Conservation (phyloP, 2,329 filamentous ascomycete genomes). For the Fusarium falciforme region DNA sequence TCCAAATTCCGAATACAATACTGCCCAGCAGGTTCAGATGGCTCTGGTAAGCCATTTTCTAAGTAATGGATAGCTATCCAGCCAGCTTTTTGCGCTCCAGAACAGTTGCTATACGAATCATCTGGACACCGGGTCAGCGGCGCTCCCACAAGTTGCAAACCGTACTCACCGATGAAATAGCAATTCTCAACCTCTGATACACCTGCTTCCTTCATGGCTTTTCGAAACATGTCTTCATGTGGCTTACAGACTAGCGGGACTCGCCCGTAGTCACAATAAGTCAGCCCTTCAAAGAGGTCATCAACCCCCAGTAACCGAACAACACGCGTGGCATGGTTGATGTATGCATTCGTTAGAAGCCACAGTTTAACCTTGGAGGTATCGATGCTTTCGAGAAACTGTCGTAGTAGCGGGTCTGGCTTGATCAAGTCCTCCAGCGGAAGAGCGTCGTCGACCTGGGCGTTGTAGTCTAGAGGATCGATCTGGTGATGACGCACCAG, state of each 20-base stretch:
- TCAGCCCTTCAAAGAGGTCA: slow-evolving; percentile 93
- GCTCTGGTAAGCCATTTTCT: slow-evolving; percentile 76
- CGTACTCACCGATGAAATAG: slow-evolving; percentile 86
- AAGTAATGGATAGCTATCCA: slow-evolving; percentile 90
- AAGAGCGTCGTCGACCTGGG: slow-evolving; percentile 94
- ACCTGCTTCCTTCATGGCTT: slow-evolving; percentile 87
- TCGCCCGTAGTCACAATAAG: slow-evolving; percentile 88
- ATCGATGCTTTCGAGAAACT: slow-evolving; percentile 85
- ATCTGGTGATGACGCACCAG: slow-evolving; percentile 95
- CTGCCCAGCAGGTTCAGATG: slow-evolving; percentile 72
- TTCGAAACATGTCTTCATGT: slow-evolving; percentile 81
- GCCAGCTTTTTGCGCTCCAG: slow-evolving; percentile 79
- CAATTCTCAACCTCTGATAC: slow-evolving; percentile 76
- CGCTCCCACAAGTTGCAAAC: background rate
- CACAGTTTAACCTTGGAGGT: slow-evolving; percentile 84
- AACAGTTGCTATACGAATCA: slow-evolving; percentile 87
- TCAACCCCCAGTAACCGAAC: slow-evolving; percentile 83
- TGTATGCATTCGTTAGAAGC: slow-evolving; percentile 96
- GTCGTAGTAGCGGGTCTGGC: slow-evolving; percentile 78
- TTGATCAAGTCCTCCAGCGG: slow-evolving; percentile 87
- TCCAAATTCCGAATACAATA: slow-evolving; percentile 81
- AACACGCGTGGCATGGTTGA: slow-evolving; percentile 86
- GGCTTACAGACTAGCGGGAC: slow-evolving; percentile 88
- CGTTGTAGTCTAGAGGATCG: slow-evolving; percentile 93
- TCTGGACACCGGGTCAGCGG: slow-evolving; percentile 61